Conservation (phyloP, 306 rosid genomes). For the Hippophae rhamnoides region DNA sequence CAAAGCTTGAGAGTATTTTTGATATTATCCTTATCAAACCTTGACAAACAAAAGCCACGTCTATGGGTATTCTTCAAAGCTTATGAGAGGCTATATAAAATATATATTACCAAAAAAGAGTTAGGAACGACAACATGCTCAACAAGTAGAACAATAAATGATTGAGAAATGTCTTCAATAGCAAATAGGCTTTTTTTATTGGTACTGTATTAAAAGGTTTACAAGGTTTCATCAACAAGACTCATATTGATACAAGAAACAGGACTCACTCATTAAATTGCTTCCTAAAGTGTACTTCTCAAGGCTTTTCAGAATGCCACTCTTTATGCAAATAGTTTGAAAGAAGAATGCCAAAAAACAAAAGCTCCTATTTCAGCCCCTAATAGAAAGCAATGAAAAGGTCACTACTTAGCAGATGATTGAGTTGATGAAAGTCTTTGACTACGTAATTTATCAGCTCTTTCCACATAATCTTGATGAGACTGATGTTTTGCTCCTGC, state of each 20-base stretch:
- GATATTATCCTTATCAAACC: no score
- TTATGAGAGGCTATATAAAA: no score
- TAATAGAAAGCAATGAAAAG: slow-evolving; percentile 16
- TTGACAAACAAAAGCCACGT: no score
- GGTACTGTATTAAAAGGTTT: no score
- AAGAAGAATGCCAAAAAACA: slow-evolving; percentile 4
- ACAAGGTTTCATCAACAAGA: no score
- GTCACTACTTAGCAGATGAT: slow-evolving; percentile 62
- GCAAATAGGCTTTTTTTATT: no score
- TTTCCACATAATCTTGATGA: slow-evolving; percentile 94
- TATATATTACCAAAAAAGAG: no score
- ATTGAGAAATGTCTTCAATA: no score
- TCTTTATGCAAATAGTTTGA: slow-evolving; percentile 2
- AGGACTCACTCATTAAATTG: background rate
- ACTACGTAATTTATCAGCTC: slow-evolving; percentile 89
- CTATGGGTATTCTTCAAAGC: no score
- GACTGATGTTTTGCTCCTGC: slow-evolving; percentile 76
- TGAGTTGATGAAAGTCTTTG: slow-evolving; percentile 74
- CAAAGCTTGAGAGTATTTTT: no score
- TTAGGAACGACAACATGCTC: no score
- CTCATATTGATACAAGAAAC: background rate
- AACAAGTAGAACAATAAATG: no score
- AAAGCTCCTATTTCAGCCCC: slow-evolving; percentile 1
- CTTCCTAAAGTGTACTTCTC: background rate
- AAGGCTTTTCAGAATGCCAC: background rate